Conservation (phyloP, 352 stramenopile genomes). For the Thalassiosira mediterranea region DNA sequence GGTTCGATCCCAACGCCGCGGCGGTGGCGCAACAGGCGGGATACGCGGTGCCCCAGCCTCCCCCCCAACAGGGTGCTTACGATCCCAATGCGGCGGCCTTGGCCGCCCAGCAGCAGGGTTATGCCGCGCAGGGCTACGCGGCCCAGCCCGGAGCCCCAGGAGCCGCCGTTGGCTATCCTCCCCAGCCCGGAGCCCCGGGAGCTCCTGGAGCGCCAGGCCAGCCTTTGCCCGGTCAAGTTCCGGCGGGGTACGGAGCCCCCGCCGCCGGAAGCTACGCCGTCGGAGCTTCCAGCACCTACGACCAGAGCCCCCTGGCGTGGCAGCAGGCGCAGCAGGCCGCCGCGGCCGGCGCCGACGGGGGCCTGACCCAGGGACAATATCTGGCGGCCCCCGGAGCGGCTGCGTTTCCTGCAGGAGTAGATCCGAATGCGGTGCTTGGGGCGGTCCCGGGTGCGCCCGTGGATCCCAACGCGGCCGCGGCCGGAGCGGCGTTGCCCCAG, state of each 20-base stretch:
- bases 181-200: not conserved
- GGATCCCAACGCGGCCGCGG: not conserved
- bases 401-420: not conserved
- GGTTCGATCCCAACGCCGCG: not conserved
- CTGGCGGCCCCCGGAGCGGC: no score
- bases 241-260: not conserved
- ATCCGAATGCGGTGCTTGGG: not conserved
- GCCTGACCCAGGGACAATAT: not conserved
- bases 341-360: not conserved
- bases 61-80: conserved; percentile 1
- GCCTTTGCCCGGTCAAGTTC: not conserved
- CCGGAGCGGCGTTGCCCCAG: not conserved
- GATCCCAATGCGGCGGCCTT: not conserved
- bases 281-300: not conserved
- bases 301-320: conserved; percentile 8
- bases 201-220: not conserved
- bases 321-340: conserved; percentile 10
- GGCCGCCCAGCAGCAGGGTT: not conserved
- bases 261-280: not conserved
- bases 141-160: not conserved
- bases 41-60: not conserved
- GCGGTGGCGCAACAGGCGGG: not conserved
- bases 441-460: not conserved
- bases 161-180: not conserved
- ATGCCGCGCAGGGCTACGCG: not conserved